phyloP scores from a whole-genome alignment of 1,284 basidiomycete species.

The Bjerkandera adusta region DNA sequence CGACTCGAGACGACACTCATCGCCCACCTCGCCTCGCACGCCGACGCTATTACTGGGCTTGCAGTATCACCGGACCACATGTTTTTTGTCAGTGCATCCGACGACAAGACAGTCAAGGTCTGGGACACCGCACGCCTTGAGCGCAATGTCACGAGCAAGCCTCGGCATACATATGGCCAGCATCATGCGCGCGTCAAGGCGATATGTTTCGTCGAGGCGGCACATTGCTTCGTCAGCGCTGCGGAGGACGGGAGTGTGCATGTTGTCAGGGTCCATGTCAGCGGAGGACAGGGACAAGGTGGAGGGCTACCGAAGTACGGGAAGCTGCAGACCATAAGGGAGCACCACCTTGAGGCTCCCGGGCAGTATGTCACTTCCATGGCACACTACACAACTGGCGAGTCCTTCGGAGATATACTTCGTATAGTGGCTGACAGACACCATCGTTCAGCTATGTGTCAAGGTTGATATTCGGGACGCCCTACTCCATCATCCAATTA shows the following conservation, averaged over 20 bases:
- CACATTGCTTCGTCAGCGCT: slow-evolving; percentile 88
- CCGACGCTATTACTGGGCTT: slow-evolving; percentile 75
- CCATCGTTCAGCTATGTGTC: slow-evolving; percentile 68
- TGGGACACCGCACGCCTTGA: slow-evolving; percentile 84
- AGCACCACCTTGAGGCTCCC: slow-evolving; percentile 63
- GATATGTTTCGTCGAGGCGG: slow-evolving; percentile 79
- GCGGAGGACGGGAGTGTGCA: slow-evolving; percentile 85
- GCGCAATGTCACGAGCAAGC: slow-evolving; percentile 77
- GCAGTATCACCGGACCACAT: slow-evolving; percentile 91
- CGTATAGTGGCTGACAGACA: slow-evolving; percentile 39
- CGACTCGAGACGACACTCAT: slow-evolving; percentile 77
- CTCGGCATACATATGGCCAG: slow-evolving; percentile 73
- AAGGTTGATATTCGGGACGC: slow-evolving; percentile 80
- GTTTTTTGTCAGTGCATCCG: slow-evolving; percentile 90
- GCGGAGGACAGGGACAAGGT: slow-evolving; percentile 32
- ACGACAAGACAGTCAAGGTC: slow-evolving; percentile 82
- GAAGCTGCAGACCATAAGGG: slow-evolving; percentile 75
- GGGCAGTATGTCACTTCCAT: slow-evolving; percentile 81
- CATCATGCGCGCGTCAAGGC: slow-evolving; percentile 80
- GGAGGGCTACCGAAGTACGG: slow-evolving; percentile 75
- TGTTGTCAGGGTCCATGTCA: slow-evolving; percentile 78
- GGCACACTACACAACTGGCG: slow-evolving; percentile 74
- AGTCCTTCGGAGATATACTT: too few species aligned
- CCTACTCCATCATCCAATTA: slow-evolving; percentile 73
- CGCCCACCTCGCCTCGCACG: slow-evolving; percentile 85